phyloP scores from a whole-genome alignment of 306 rosid genomes.

The Cotoneaster glaucophyllus region DNA sequence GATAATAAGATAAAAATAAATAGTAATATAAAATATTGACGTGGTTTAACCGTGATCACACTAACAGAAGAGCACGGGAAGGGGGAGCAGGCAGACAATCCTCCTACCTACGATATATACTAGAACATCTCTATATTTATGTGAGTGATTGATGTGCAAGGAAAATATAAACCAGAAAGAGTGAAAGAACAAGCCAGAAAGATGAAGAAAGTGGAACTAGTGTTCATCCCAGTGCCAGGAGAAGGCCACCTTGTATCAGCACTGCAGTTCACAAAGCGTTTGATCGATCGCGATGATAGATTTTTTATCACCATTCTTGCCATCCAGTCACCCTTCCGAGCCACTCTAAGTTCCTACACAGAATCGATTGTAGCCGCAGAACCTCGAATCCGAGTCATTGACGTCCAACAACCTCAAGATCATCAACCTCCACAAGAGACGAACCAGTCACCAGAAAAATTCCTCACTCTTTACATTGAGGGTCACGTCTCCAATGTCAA shows the following conservation, averaged over 20 bases:
- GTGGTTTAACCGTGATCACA: no score
- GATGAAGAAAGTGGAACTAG: constrained; percentile 22
- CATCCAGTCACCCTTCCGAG: constrained; percentile 17
- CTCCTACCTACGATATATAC: no score
- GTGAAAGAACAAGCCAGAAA: not conserved
- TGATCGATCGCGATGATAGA: constrained; percentile 14
- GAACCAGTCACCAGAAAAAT: constrained; percentile 13
- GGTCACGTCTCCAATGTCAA: constrained; percentile 16
- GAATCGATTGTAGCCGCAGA: constrained; percentile 29
- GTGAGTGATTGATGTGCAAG: not conserved
- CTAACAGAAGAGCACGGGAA: no score
- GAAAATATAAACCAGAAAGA: not conserved
- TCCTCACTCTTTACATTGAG: constrained; percentile 20
- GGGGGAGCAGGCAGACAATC: no score
- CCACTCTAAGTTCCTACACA: constrained; percentile 31
- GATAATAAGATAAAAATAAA: no score
- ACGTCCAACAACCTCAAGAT: constrained; percentile 43
- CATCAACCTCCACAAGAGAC: constrained; percentile 20
- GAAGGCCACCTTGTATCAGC: constrained; percentile 46
- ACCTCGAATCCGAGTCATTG: constrained; percentile 30
- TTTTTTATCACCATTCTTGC: constrained; percentile 37
- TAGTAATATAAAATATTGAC: no score
- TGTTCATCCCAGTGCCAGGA: constrained; percentile 46
- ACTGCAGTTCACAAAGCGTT: constrained; percentile 39
- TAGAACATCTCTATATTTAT: no score